These are phyloP conservation scores for Cladosporium halotolerans DNA, from an alignment of 2,329 filamentous ascomycete species.

Conservation along the genomic window DNA sequence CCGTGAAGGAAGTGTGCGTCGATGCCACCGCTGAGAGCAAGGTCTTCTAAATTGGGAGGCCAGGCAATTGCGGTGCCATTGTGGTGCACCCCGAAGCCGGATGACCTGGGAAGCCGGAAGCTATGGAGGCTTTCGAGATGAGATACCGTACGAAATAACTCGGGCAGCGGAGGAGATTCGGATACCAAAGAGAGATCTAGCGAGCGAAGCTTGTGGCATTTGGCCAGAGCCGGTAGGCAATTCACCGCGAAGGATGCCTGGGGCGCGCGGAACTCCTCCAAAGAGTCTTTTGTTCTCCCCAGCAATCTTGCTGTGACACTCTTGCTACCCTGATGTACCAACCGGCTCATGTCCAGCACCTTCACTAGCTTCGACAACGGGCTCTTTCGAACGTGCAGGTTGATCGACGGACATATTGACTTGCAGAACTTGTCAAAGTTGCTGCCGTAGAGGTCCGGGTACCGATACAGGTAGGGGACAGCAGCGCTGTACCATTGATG, in stretches of 20 bases:
- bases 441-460: conserved; percentile 45
- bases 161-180: conserved; percentile 44
- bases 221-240: conserved; percentile 51
- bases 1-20: conserved; percentile 37
- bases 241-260: conserved; percentile 53
- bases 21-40: conserved; percentile 41
- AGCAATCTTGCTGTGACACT: conserved; percentile 53
- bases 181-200: conserved; percentile 50
- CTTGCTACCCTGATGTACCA: conserved; percentile 55
- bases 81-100: conserved; percentile 26
- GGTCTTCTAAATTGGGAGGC: conserved; percentile 38
- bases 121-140: conserved; percentile 39
- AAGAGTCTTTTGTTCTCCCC: conserved; percentile 45
- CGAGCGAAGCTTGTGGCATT: conserved; percentile 44
- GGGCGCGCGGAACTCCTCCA: conserved; percentile 53
- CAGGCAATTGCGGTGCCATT: conserved; percentile 26
- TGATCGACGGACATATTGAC: conserved; percentile 49
- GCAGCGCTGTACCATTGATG: conserved; percentile 53
- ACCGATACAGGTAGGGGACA: conserved; percentile 46
- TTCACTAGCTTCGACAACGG: conserved; percentile 47
- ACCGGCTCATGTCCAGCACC: conserved; percentile 45
- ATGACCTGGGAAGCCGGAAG: conserved; percentile 35
- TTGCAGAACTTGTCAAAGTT: conserved; percentile 50
- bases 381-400: conserved; percentile 43
- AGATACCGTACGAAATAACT: conserved; percentile 47